A percentile compares a stretch with the other conserved stretches of the same genome.
Conservation (phyloP, 768 basidiomycete genomes). For the Termitomyces sp. region DNA sequence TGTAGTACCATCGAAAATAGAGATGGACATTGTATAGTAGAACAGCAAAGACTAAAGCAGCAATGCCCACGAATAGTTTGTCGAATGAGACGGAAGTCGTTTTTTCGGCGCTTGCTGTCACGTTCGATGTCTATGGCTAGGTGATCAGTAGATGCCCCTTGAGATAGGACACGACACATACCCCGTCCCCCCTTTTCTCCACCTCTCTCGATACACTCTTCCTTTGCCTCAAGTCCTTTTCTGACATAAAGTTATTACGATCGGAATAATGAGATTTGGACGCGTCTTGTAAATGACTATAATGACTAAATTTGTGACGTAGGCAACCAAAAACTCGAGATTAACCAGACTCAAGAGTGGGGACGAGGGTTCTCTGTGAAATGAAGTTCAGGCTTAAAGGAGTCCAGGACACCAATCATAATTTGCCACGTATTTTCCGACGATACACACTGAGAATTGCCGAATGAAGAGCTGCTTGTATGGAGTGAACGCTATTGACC, state of each 20-base stretch:
- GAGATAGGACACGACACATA: neutral
- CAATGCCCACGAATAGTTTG: slow-evolving; percentile 5
- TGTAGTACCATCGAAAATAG: neutral
- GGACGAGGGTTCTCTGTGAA: neutral
- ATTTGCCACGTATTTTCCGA: slow-evolving; percentile 11
- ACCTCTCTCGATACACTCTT: slow-evolving; percentile 3
- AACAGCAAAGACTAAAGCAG: slow-evolving; percentile 3
- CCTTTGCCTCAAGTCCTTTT: slow-evolving; percentile 3
- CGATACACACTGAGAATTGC: slow-evolving; percentile 3
- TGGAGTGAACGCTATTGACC: too few species aligned
- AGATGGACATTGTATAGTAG: slow-evolving; percentile 11
- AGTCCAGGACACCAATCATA: neutral
- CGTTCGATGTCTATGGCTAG: neutral
- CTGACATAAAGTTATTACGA: neutral
- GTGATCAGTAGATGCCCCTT: neutral
- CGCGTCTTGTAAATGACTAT: too few species aligned
- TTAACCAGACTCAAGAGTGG: neutral
- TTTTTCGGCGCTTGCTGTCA: neutral
- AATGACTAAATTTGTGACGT: neutral
- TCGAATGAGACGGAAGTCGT: neutral
- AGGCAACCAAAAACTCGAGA: neutral
- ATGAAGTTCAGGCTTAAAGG: neutral
- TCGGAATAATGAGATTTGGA: neutral
- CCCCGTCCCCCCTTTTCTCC: neutral
- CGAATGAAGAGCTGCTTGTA: neutral